Evolutionary conservation across 306 rosid genomes (phyloP).

Genomic region (Acacia crassicarpa): DNA sequence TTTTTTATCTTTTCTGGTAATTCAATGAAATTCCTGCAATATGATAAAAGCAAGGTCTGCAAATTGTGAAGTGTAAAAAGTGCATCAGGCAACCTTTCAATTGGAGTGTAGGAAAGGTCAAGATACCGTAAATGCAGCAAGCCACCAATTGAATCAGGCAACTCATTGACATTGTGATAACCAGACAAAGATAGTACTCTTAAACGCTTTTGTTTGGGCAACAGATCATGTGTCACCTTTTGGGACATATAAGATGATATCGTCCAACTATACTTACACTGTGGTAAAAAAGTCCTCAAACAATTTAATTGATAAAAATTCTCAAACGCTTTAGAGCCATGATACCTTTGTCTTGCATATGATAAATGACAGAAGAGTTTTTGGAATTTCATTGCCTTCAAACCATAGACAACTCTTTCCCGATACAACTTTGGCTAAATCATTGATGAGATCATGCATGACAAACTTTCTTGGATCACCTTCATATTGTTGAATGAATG

Average conservation of each 20-base stretch:
- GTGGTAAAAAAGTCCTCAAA: conserved; percentile 5
- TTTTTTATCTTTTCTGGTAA: too few species aligned
- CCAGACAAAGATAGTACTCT: too few species aligned
- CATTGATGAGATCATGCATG: conserved; percentile 41
- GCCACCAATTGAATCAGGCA: too few species aligned
- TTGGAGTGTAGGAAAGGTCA: too few species aligned
- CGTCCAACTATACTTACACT: background rate
- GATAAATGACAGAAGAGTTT: conserved; percentile 36
- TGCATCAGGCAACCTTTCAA: too few species aligned
- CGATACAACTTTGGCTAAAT: conserved; percentile 11
- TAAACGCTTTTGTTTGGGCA: background rate
- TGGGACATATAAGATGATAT: background rate
- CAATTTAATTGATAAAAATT: background rate
- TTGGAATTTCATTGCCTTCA: background rate
- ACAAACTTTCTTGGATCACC: background rate
- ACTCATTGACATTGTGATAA: too few species aligned
- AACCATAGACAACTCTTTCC: background rate
- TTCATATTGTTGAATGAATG: conserved; percentile 20
- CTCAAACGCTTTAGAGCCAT: background rate
- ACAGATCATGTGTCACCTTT: too few species aligned
- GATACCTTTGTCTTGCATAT: background rate
- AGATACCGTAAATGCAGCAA: too few species aligned
- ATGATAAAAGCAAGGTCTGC: too few species aligned
- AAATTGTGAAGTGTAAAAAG: too few species aligned
- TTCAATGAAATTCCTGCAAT: too few species aligned